phyloP scores from a whole-genome alignment of 192 early-diverging fungal genomes.

The Powellomyces hirtus region DNA sequence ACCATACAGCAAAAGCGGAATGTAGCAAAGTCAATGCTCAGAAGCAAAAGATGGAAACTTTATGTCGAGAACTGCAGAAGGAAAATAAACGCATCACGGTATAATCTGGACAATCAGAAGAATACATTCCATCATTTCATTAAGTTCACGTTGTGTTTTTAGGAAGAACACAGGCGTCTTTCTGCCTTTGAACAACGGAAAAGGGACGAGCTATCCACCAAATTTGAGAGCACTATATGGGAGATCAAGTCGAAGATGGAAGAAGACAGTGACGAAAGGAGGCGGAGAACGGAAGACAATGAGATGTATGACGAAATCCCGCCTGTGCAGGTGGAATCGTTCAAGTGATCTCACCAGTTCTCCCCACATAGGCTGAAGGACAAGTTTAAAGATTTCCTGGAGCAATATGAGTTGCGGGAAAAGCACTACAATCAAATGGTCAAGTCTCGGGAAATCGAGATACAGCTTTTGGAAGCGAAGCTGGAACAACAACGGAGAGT shows the following conservation, averaged over 20 bases:
- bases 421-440: slow-evolving; percentile 61
- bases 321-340: background rate
- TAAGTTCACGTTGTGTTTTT: background rate
- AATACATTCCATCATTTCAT: too few species aligned
- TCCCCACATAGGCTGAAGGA: slow-evolving; percentile 49
- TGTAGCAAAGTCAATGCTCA: slow-evolving; percentile 26
- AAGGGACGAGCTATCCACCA: slow-evolving; percentile 55
- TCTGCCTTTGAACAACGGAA: slow-evolving; percentile 49
- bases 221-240: slow-evolving; percentile 59
- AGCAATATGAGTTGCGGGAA: slow-evolving; percentile 62
- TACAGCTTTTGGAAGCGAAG: slow-evolving; percentile 56
- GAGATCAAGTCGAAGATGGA: slow-evolving; percentile 60
- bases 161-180: slow-evolving; percentile 52
- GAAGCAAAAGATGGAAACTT: slow-evolving; percentile 55
- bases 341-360: background rate
- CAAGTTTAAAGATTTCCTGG: slow-evolving; percentile 55
- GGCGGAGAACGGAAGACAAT: slow-evolving; percentile 41
- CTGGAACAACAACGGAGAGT: slow-evolving; percentile 47
- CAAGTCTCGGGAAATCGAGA: slow-evolving; percentile 56
- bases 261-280: slow-evolving; percentile 43
- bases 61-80: slow-evolving; percentile 61
- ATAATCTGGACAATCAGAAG: too few species aligned
- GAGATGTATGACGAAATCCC: slow-evolving; percentile 40
- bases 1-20: slow-evolving; percentile 36
- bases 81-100: slow-evolving; percentile 60